These are phyloP conservation scores for Triticum dicoccoides DNA, from an alignment of 176 grass and related monocot species.

Conservation along the genomic window DNA sequence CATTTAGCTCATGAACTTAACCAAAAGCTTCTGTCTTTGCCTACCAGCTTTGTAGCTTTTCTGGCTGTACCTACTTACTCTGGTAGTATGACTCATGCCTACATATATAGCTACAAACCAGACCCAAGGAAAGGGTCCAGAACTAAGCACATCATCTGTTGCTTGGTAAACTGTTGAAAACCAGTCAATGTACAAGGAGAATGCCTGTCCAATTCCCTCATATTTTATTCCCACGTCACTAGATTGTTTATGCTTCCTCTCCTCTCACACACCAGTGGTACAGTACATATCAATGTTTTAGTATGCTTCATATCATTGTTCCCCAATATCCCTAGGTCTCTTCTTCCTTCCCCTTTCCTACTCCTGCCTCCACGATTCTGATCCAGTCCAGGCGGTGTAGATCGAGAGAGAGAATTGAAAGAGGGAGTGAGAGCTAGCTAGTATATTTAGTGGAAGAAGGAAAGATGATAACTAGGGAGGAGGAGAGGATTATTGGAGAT, in stretches of 20 bases:
- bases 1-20: slow-evolving; percentile 46
- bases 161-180: slow-evolving; percentile 39
- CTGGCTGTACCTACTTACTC: background rate
- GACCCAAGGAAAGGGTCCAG: slow-evolving; percentile 29
- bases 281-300: background rate
- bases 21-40: slow-evolving; percentile 32
- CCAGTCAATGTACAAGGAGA: slow-evolving; percentile 76
- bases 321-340: slow-evolving; percentile 19
- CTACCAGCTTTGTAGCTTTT: slow-evolving; percentile 17
- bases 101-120: slow-evolving; percentile 2
- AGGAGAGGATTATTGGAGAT: slow-evolving; percentile 12
- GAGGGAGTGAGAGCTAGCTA: background rate
- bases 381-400: slow-evolving; percentile 26
- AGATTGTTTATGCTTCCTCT: slow-evolving; percentile 27
- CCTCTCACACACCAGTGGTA: background rate
- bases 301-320: slow-evolving; percentile 37
- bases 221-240: slow-evolving; percentile 54
- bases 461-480: slow-evolving; percentile 28
- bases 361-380: slow-evolving; percentile 19
- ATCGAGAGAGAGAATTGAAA: slow-evolving; percentile 22
- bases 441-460: background rate
- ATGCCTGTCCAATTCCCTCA: slow-evolving; percentile 62
- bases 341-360: slow-evolving; percentile 49
- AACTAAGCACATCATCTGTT: slow-evolving; percentile 7
- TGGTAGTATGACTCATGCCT: slow-evolving; percentile 28